These are phyloP conservation scores for Glycyrrhiza uralensis DNA, from an alignment of 306 rosid species.

Conservation along the genomic window DNA sequence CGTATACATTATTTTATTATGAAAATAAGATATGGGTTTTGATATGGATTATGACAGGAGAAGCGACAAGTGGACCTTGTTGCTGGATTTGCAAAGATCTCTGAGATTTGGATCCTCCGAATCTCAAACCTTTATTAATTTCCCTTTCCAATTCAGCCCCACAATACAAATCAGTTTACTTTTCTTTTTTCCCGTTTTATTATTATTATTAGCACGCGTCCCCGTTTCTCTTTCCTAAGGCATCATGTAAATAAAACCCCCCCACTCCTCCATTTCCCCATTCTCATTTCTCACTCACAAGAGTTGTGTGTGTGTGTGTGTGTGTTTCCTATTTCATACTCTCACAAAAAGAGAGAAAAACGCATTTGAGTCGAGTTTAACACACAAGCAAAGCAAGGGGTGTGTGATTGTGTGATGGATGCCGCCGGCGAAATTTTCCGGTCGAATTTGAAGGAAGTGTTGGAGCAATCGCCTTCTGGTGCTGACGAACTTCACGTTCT, in stretches of 20 bases:
- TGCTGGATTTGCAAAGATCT: constrained; percentile 71
- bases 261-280: neutral
- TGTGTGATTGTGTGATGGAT: constrained; percentile 58
- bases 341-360: neutral
- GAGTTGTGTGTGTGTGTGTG: neutral
- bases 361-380: neutral
- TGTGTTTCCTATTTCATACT: neutral
- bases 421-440: constrained; percentile 37
- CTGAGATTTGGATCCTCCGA: constrained; percentile 82
- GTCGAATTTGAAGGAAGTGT: constrained; percentile 33
- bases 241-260: neutral
- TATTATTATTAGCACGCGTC: neutral
- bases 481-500: constrained; percentile 65
- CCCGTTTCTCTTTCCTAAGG: neutral
- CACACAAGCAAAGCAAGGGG: too few relatives aligned
- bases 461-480: constrained; percentile 29
- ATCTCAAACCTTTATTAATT: constrained; percentile 63
- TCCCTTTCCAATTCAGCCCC: constrained; percentile 25
- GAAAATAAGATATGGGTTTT: constrained; percentile 4
- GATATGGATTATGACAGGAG: constrained; percentile 49
- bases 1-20: too few relatives aligned
- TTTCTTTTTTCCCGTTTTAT: neutral
- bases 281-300: neutral
- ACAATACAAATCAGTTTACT: constrained; percentile 21
- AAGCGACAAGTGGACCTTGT: constrained; percentile 52